A percentile compares a stretch with the other conserved stretches of the same genome.
These are phyloP conservation scores for Moniliophthora roreri DNA, from an alignment of 1,284 basidiomycete genomes.

Conservation along the genomic window DNA sequence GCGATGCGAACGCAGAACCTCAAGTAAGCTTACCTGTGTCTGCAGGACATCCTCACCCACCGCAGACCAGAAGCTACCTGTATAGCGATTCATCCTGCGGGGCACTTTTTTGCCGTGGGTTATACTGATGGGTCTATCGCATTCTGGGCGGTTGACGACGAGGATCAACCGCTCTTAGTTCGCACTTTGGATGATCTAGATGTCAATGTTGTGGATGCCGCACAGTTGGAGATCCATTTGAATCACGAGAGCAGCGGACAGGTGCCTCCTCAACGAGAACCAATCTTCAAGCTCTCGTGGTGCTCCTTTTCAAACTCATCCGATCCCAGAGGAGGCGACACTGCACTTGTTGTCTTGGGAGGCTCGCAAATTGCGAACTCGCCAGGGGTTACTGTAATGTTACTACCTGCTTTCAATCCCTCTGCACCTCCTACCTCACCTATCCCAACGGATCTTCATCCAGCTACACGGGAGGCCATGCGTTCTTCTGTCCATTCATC, in stretches of 20 bases:
- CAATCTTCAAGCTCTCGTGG: slow-evolving; percentile 91
- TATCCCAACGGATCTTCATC: slow-evolving; percentile 37
- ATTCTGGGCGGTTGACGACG: slow-evolving; percentile 85
- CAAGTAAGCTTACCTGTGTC: neutral
- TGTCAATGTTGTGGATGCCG: slow-evolving; percentile 49
- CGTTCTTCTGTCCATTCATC: slow-evolving; percentile 58
- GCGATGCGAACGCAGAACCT: neutral
- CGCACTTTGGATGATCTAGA: slow-evolving; percentile 65
- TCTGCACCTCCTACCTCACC: slow-evolving; percentile 38
- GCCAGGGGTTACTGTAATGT: slow-evolving; percentile 68
- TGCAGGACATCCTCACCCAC: slow-evolving; percentile 67
- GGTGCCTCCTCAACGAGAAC: slow-evolving; percentile 51
- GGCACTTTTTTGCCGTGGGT: slow-evolving; percentile 70
- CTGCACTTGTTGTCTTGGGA: slow-evolving; percentile 77
- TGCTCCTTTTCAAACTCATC: slow-evolving; percentile 67
- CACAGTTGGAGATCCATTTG: slow-evolving; percentile 44
- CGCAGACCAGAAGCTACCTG: slow-evolving; percentile 74
- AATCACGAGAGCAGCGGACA: slow-evolving; percentile 15
- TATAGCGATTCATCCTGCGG: slow-evolving; percentile 67
- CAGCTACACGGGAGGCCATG: slow-evolving; percentile 62
- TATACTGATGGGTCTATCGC: slow-evolving; percentile 87
- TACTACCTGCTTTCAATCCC: slow-evolving; percentile 73
- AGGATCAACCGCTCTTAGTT: slow-evolving; percentile 79
- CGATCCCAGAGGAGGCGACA: slow-evolving; percentile 66
- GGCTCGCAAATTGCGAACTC: slow-evolving; percentile 60